A percentile compares a stretch with the other conserved stretches of the same genome.
Conservation (phyloP, 345 rosid genomes). For the Dipteronia sinensis region DNA sequence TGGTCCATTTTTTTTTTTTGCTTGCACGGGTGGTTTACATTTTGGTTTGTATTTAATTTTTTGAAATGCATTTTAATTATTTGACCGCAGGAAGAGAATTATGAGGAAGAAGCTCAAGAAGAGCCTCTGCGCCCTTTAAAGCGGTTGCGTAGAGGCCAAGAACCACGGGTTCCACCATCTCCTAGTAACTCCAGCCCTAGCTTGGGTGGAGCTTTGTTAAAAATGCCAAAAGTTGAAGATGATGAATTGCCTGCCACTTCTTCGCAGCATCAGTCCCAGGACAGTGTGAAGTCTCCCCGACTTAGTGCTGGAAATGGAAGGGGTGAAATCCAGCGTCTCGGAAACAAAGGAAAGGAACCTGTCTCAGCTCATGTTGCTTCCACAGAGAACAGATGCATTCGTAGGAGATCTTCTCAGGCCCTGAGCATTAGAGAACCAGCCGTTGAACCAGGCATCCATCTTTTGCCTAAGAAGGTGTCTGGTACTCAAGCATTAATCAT, state of each 20-base stretch:
- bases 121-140: constrained; percentile 71
- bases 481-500: constrained; percentile 25
- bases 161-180: constrained; percentile 33
- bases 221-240: constrained; percentile 39
- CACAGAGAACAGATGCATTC: constrained; percentile 20
- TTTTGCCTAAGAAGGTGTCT: constrained; percentile 21
- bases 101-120: constrained; percentile 47
- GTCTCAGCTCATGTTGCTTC: constrained; percentile 29
- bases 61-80: constrained; percentile 16
- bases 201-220: constrained; percentile 29
- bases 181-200: constrained; percentile 24
- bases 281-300: constrained; percentile 14
- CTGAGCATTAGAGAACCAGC: constrained; percentile 32
- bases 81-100: constrained; percentile 39
- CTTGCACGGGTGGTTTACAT: background rate
- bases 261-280: constrained; percentile 22
- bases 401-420: constrained; percentile 26
- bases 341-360: constrained; percentile 54
- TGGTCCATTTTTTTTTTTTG: constrained; percentile 9
- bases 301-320: constrained; percentile 9
- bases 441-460: constrained; percentile 16
- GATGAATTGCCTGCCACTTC: constrained; percentile 30
- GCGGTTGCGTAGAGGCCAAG: constrained; percentile 64
- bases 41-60: constrained; percentile 6
- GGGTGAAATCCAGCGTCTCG: constrained; percentile 12